Base-by-base conservation (phyloP, 1,284 basidiomycete genomes). In the Fomitiporia mediterranea region DNA sequence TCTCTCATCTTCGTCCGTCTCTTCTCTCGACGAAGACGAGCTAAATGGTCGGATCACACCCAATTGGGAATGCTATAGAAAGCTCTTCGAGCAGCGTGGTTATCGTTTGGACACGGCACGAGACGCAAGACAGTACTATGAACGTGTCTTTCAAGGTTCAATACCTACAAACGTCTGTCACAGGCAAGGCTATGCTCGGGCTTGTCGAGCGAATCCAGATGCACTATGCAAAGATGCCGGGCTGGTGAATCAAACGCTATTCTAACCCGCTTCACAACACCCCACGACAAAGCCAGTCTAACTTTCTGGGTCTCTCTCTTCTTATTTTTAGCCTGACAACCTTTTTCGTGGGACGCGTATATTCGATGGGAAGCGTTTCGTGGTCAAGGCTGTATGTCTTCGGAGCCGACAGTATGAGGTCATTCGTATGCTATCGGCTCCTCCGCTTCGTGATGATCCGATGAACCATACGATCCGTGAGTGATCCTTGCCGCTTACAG, bases 391-490 rank as follows among this genome's bases (percentile, higher is more conserved):
- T 19, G 84, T 86, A 19, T 77, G 86, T 66, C 62, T 76, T 27
- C 65, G 67, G 43, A 87, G 85, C 63, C 79, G 80, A 35, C 86
- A 89, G 67, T 76, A 79, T 62, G 76, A 78, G 42, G 73, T 81
- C 52, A 76, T 85, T 32, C 77, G 75, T 40, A 68, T 75, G 55
- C 69, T 89, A 13, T 81, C 80, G 11, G 74, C 74, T 13, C 72
- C 79, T 47, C 69, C 74, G 13, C 66, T 83, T 60, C 71, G 77
- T 61, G 66, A 74, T 50, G 75, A 88, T 64, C 77, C 81, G 51
- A 82, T 79, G 78, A 89, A 89, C 65, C 86, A 86, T 64, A 83
- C 80, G 51, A 87, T 89, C 67, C 86, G 86, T 89, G 60, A 66
- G 85, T 77, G 17, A 19, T 13, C 19, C 19, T 34, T 17, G 42